Evolutionary conservation across 371 early-diverging fungal genomes (phyloP), one percentile per base, ranked within the genome.

Genomic region (Mucor velutinosus): DNA sequence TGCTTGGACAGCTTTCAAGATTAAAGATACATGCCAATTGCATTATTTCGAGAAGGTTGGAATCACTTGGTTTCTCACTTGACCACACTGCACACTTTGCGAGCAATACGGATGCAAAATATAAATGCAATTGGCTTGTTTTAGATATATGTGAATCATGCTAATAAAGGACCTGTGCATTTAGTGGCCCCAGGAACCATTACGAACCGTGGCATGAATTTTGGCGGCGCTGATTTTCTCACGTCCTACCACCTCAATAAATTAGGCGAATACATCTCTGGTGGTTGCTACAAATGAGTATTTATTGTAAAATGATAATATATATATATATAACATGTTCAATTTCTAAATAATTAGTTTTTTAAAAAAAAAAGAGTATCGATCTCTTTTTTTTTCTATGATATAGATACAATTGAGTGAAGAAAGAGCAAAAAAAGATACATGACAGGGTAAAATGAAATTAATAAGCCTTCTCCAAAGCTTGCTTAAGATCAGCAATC

Each of bases 401-500:
- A 45, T 45, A 45, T 45, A 19, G 17, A 19, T 45, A 45, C 43
- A 43, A 43, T 43, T 43, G 43, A 43, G 43, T 35, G 10, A 35
- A 35, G 35, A 37, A 45, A 45, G 45, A 17, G 45, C n/a, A 19
- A 7, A n/a, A 2, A 15, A 37, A n/a, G 45, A 6, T 45, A 45
- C n/a, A 45, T 45, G 45, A 45, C 0, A 19, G 45, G 45, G 45
- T 45, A 45, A 45, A 45, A 45, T 45, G 45, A 45, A 25, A 11
- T 65, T 73, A 73, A 58, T 78, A 80, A 25, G 86, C 85, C 53
- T 71, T 71, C 11, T 81, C 79, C 57, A 92, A 74, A 7, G 89
- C 90, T 64, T 80, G 79, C 27, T 80, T 70, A 39, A 93, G 73
- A 70, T 93, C 93, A 29, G 71, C 73, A 61, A 96, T 81, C 75